A percentile compares a stretch with the other conserved stretches of the same genome.
Conservation (phyloP, 225 moss, liverwort and hornwort species). For the Pseudoscleropodium purum region DNA sequence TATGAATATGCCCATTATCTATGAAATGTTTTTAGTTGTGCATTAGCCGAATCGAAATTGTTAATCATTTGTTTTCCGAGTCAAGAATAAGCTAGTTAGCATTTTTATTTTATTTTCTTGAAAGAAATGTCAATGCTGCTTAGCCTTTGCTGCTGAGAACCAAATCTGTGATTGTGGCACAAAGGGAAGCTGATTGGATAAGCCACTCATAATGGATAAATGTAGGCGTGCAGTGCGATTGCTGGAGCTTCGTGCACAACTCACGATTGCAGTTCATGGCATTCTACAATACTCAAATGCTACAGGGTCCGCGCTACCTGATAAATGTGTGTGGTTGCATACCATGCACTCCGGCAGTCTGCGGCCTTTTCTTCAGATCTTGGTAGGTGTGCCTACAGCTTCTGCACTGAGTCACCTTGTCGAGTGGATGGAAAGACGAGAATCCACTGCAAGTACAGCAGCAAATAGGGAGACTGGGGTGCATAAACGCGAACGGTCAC, state of each 20-base stretch:
- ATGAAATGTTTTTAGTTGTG: not conserved
- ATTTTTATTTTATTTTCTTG: not conserved
- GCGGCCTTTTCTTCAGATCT: constrained; percentile 24
- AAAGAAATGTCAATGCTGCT: not conserved
- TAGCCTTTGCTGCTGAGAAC: not conserved
- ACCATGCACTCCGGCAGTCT: constrained; percentile 4
- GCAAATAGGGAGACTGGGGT: not conserved
- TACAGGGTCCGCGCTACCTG: not conserved
- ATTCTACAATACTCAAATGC: constrained; percentile 15
- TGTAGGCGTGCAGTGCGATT: constrained; percentile 69
- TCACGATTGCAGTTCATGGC: constrained; percentile 37
- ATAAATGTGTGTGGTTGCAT: constrained; percentile 19
- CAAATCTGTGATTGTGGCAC: constrained; percentile 5
- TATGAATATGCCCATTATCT: not conserved
- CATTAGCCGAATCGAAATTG: not conserved
- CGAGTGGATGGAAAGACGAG: constrained; percentile 21
- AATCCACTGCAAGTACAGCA: not conserved
- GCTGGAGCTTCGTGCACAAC: constrained; percentile 55
- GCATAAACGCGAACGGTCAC: not conserved
- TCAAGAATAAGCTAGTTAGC: not conserved
- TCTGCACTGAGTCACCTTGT: constrained; percentile 16
- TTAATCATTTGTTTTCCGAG: not conserved
- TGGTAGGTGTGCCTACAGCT: constrained; percentile 9
- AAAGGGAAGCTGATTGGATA: constrained; percentile 39
- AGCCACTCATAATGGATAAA: constrained; percentile 48